phyloP scores from a whole-genome alignment of 257 asterid species.

The Gynochthodes officinalis region DNA sequence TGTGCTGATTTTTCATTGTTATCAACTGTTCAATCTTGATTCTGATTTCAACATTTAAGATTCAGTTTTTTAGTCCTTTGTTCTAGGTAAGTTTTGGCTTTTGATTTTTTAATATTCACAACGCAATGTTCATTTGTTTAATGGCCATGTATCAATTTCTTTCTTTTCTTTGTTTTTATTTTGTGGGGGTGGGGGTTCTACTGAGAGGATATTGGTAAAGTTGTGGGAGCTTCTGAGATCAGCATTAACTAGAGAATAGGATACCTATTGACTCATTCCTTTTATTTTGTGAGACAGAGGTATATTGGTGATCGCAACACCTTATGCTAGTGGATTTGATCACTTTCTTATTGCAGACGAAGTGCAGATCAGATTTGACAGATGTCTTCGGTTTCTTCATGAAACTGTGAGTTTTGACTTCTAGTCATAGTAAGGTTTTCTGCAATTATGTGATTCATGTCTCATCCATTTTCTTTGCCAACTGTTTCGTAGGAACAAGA shows the following conservation, averaged over 20 bases:
- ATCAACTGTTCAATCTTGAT: not conserved
- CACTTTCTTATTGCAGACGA: conserved; percentile 94
- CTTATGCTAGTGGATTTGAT: conserved; percentile 94
- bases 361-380: conserved; percentile 82
- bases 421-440: not conserved
- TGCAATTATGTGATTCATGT: conserved; percentile 3
- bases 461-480: conserved; percentile 18
- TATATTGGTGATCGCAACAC: conserved; percentile 80
- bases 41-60: not conserved
- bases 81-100: not conserved
- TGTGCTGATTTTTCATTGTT: not conserved
- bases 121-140: not conserved
- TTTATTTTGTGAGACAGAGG: conserved; percentile 57
- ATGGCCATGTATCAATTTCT: not conserved
- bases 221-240: not conserved
- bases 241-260: conserved; percentile 3
- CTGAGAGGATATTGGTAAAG: not conserved
- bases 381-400: conserved; percentile 70
- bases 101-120: not conserved
- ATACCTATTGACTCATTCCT: conserved; percentile 18
- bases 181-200: not conserved
- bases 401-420: conserved; percentile 54
- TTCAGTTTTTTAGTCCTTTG: not conserved
- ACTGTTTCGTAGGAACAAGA: conserved; percentile 52
- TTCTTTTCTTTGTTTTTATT: not conserved